Conservation (phyloP, 106 monocot genomes). For the Hemerocallis citrina region DNA sequence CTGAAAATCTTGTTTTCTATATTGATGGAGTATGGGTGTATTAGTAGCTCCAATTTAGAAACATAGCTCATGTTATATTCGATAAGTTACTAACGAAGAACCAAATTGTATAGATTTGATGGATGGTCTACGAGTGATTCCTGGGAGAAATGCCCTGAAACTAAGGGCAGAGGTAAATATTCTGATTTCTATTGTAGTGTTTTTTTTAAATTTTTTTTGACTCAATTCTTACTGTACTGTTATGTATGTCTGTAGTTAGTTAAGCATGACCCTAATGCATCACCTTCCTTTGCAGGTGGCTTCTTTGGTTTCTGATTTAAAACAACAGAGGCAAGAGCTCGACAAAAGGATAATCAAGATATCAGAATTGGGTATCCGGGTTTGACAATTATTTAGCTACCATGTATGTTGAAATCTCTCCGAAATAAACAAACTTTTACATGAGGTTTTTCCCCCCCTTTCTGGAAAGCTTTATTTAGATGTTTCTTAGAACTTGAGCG, state of each 20-base stretch:
- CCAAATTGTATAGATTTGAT: slow-evolving; percentile 11
- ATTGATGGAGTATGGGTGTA: no score
- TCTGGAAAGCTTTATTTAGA: no score
- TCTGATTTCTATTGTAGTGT: background rate
- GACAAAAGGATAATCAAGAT: slow-evolving; percentile 23
- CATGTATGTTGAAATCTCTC: no score
- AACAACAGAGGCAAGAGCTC: slow-evolving; percentile 23
- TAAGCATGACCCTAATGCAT: background rate
- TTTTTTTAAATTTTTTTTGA: background rate
- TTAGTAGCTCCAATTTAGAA: no score
- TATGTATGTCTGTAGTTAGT: background rate
- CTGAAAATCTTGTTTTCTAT: no score
- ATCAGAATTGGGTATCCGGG: slow-evolving; percentile 16
- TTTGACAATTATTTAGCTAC: no score
- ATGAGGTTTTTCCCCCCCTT: no score
- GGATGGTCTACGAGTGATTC: slow-evolving; percentile 15
- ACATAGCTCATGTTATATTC: no score
- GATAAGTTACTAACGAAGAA: background rate
- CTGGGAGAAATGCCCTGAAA: slow-evolving; percentile 25
- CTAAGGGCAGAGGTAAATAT: slow-evolving; percentile 17
- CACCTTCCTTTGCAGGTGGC: slow-evolving; percentile 10
- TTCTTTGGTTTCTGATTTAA: slow-evolving; percentile 17
- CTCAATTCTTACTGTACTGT: background rate
- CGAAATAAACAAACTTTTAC: no score
- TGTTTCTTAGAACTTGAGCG: no score